phyloP scores from a whole-genome alignment of 805 yeast species.

The Suhomyces kilbournensis region DNA sequence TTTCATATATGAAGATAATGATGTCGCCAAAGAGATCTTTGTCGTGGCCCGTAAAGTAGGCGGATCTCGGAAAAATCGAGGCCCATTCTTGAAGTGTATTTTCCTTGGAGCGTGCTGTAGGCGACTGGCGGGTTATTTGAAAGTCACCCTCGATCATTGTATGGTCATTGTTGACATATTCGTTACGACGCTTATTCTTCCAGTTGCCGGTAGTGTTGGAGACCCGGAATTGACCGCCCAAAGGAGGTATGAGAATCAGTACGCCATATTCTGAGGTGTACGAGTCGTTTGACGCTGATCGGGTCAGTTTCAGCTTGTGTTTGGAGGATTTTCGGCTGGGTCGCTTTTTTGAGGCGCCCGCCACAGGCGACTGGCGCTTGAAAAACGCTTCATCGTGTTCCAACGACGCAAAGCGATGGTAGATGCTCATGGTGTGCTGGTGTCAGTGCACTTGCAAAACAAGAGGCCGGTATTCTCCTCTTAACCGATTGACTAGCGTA shows the following conservation, averaged over 20 bases:
- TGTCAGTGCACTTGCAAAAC: background rate
- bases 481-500: background rate
- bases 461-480: background rate
- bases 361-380: background rate
- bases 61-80: constrained; percentile 45
- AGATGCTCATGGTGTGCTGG: constrained; percentile 29
- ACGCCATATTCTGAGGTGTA: background rate
- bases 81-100: constrained; percentile 34
- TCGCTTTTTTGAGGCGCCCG: background rate
- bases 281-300: background rate
- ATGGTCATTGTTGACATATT: background rate
- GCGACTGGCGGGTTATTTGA: background rate
- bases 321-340: background rate
- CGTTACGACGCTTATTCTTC: background rate
- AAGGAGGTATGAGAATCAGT: constrained; percentile 2
- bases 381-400: constrained; percentile 28
- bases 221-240: constrained; percentile 5
- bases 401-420: constrained; percentile 37
- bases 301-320: background rate
- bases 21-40: constrained; percentile 42
- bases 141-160: background rate
- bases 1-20: constrained; percentile 49
- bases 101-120: background rate
- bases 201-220: background rate
- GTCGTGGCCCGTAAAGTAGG: constrained; percentile 53